Evolutionary conservation across 2,329 filamentous ascomycete species (phyloP).

Genomic region (Scedosporium apiospermum): DNA sequence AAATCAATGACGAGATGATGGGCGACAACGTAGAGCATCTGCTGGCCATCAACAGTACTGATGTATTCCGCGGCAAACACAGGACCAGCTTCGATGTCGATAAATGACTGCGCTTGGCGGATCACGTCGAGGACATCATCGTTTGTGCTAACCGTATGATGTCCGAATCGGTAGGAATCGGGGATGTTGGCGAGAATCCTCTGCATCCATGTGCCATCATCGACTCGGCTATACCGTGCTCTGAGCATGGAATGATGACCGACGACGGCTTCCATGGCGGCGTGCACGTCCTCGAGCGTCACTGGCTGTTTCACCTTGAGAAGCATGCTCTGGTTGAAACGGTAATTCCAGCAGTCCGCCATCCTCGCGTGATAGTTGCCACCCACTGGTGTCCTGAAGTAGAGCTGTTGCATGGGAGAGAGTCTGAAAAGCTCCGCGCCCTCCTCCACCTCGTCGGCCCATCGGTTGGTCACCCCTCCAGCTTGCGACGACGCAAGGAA

Average conservation of each 20-base stretch:
- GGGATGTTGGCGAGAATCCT: conserved; percentile 27
- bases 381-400: conserved; percentile 37
- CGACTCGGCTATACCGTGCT: conserved; percentile 30
- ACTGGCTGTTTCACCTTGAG: conserved; percentile 32
- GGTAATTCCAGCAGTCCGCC: conserved; percentile 25
- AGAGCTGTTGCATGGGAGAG: conserved; percentile 44
- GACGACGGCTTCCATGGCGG: conserved; percentile 38
- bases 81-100: conserved; percentile 40
- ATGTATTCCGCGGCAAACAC: conserved; percentile 41
- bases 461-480: conserved; percentile 18
- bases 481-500: conserved; percentile 21
- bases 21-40: conserved; percentile 38
- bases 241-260: conserved; percentile 43
- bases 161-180: conserved; percentile 33
- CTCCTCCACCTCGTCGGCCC: conserved; percentile 18
- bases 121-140: conserved; percentile 31
- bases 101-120: conserved; percentile 29
- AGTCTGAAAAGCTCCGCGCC: conserved; percentile 27
- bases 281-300: conserved; percentile 32
- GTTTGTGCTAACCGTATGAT: conserved; percentile 29
- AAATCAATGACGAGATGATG: conserved; percentile 44
- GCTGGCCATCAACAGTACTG: conserved; percentile 31
- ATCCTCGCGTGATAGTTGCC: conserved; percentile 20
- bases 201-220: conserved; percentile 35
- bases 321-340: conserved; percentile 42